Conservation (phyloP, 108 stramenopile genomes). For the Pseudonitzschia pungens region DNA sequence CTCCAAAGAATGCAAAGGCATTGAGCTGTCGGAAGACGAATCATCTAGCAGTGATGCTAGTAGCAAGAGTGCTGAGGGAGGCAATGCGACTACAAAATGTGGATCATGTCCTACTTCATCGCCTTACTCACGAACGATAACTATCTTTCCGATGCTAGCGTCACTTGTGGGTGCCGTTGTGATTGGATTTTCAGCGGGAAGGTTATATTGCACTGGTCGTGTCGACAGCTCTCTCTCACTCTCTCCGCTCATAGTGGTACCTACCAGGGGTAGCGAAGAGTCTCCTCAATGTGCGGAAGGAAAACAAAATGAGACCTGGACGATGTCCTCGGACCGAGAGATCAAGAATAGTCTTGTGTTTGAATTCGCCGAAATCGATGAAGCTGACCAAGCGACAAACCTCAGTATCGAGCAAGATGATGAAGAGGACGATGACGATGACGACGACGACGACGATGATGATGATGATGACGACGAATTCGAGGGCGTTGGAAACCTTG, state of each 20-base stretch:
- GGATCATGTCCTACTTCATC: background rate
- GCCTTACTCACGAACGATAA: background rate
- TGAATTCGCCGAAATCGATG: background rate
- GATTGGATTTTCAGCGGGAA: conserved; percentile 1
- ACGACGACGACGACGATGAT: background rate
- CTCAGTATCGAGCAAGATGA: background rate
- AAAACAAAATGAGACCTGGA: background rate
- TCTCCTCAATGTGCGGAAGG: background rate
- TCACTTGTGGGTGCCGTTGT: background rate
- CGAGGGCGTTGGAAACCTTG: background rate
- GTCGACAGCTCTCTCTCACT: background rate
- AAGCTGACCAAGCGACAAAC: background rate
- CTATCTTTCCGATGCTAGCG: background rate
- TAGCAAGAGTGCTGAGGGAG: background rate
- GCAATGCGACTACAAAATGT: background rate
- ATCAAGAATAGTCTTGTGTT: background rate
- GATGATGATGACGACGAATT: background rate
- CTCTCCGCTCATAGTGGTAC: background rate
- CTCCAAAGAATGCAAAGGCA: background rate
- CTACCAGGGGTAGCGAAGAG: background rate
- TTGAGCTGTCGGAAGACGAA: background rate
- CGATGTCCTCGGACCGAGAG: background rate
- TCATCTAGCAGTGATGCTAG: background rate
- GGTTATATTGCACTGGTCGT: background rate
- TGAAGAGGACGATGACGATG: background rate